phyloP scores from a whole-genome alignment of 1,139 yeast genomes.

The Kodamaea derodonti region DNA sequence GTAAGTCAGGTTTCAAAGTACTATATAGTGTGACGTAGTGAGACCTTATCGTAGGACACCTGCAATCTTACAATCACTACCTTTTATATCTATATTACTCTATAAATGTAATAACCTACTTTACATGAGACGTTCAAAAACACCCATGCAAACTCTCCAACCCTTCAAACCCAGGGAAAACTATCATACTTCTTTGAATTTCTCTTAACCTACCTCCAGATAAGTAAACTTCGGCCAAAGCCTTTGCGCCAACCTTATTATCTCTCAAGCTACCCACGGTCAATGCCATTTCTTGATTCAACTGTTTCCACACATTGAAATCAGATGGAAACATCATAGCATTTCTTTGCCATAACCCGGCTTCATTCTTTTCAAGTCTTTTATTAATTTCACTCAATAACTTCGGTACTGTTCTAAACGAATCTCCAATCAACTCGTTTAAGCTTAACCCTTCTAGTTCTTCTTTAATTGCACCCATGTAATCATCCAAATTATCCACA shows the following conservation, averaged over 20 bases:
- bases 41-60: too few species aligned
- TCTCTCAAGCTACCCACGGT: slow-evolving; percentile 46
- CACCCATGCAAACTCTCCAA: slow-evolving; percentile 7
- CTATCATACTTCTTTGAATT: slow-evolving; percentile 53
- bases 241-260: slow-evolving; percentile 49
- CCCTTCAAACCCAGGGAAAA: slow-evolving; percentile 23
- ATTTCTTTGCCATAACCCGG: slow-evolving; percentile 58
- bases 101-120: too few species aligned
- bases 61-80: too few species aligned
- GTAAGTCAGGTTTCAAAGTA: too few species aligned
- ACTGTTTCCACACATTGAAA: slow-evolving; percentile 60
- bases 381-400: slow-evolving; percentile 52
- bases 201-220: slow-evolving; percentile 45
- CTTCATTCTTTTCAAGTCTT: slow-evolving; percentile 15
- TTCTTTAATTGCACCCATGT: slow-evolving; percentile 60
- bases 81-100: too few species aligned
- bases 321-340: slow-evolving; percentile 75
- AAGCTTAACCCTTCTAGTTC: slow-evolving; percentile 58
- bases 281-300: slow-evolving; percentile 47
- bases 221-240: slow-evolving; percentile 50
- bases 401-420: slow-evolving; percentile 53
- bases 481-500: slow-evolving; percentile 56
- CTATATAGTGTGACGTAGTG: too few species aligned
- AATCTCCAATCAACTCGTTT: slow-evolving; percentile 46
- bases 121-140: background rate